Percentiles rank a stretch among this genome's conserved stretches.
Evolutionary conservation across 164 flowering plant species (phyloP).

Genomic region (Stephania yunnanensis): DNA sequence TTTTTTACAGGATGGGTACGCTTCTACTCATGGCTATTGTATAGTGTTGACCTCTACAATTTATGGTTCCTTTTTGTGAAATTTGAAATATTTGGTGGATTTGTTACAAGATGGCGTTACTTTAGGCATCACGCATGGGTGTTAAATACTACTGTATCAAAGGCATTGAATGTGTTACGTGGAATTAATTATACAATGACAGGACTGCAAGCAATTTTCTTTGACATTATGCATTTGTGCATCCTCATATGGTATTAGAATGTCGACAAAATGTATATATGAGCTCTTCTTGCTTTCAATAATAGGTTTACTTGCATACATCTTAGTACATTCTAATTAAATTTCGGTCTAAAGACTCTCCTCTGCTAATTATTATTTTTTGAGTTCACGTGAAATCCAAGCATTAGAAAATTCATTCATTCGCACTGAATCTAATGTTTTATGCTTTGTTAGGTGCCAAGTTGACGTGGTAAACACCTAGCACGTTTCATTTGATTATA

Average conservation of each 20-base stretch:
- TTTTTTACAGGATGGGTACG: conserved; percentile 74
- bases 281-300: neutral
- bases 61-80: neutral
- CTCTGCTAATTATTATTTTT: neutral
- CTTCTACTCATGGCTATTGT: conserved; percentile 14
- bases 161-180: neutral
- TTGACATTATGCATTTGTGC: neutral
- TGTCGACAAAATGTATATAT: neutral
- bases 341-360: neutral
- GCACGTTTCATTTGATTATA: neutral
- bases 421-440: neutral
- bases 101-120: neutral
- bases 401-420: neutral
- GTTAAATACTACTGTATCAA: neutral
- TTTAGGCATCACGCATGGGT: neutral
- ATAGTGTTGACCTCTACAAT: neutral
- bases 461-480: neutral
- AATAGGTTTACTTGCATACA: neutral
- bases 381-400: neutral
- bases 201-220: neutral
- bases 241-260: neutral
- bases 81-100: neutral
- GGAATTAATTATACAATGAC: neutral
- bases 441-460: neutral
- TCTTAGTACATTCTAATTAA: neutral